Evolutionary conservation across 345 rosid species (phyloP).

Genomic region (Ceriops tagal): DNA sequence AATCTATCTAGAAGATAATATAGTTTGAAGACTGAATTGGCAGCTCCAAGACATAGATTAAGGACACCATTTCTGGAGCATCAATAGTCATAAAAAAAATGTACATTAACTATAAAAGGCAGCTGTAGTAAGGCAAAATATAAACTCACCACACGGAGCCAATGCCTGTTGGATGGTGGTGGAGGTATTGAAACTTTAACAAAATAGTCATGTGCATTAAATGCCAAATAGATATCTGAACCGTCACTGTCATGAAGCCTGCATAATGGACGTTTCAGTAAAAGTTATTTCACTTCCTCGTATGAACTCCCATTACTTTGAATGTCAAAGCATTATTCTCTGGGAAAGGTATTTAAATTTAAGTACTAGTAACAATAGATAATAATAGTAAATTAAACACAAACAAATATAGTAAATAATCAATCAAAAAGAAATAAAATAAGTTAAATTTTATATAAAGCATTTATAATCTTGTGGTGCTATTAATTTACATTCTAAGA

Average conservation of each 20-base stretch:
- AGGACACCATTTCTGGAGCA: not conserved
- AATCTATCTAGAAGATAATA: not conserved
- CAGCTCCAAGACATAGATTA: not conserved
- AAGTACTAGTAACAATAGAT: no score
- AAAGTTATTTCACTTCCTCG: no score
- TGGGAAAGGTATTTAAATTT: no score
- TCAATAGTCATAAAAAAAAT: not conserved
- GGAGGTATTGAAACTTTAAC: constrained; percentile 62
- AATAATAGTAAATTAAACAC: no score
- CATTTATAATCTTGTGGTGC: no score
- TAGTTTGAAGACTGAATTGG: not conserved
- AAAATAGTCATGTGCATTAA: constrained; percentile 68
- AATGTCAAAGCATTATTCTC: no score
- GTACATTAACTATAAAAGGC: not conserved
- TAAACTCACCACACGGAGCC: constrained; percentile 84
- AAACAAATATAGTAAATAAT: no score
- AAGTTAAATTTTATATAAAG: no score
- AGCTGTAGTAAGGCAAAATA: not conserved
- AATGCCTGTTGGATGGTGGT: constrained; percentile 49
- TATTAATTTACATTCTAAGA: no score
- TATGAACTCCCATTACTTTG: no score
- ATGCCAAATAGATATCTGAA: constrained; percentile 65
- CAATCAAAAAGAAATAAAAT: no score
- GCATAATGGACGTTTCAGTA: constrained; percentile 15
- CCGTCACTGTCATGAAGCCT: constrained; percentile 68